Evolutionary conservation across 139 green algal species (phyloP), one percentile per base, ranked within the genome.

Genomic region (Micractinium sp.): DNA sequence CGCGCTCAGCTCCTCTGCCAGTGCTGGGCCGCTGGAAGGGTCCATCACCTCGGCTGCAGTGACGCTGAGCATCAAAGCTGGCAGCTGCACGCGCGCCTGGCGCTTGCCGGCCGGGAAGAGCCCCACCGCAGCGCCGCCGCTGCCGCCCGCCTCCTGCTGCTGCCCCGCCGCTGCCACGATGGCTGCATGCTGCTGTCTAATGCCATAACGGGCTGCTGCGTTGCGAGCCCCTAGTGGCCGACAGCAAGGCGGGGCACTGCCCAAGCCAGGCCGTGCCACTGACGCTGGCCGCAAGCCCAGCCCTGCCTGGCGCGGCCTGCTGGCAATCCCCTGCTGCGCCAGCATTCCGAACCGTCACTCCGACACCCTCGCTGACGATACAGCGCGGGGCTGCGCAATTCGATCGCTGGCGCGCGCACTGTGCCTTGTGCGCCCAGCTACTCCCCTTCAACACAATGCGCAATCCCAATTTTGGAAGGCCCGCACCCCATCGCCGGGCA

Each of bases 81-180:
- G 96, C 35, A 98, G 86, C 76, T 92, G 75, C 19, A 98, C 92
- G 25, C 88, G 89, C 0, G 94, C 91, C 86, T 97, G 94, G 74
- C 93, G 89, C 89, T 92, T 90, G 66, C 95, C 96, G 1, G 95
- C 94, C 19, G 90, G 90, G 63, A 90, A 89, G 14, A 92, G 77
- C 25, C 53, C 82, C n/a, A 88, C 60, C n/a, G 36, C 25, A 39
- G 56, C 81, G 67, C 36, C n/a, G 39, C 66, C n/a, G 38, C 39
- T 27, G 71, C n/a, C 69, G 76, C 25, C 38, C 35, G 56, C 73
- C 38, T 33, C 41, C n/a, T 60, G 33, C 35, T 33, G 23, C 61
- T 76, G 81, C 38, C 38, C 33, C 41, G 83, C 39, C 82, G n/a
- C 33, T 41, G 81, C 27, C 22, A 31, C 15, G 16, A 41, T 33